phyloP scores from a whole-genome alignment of 768 basidiomycete species.

The Termitomyces sp. region DNA sequence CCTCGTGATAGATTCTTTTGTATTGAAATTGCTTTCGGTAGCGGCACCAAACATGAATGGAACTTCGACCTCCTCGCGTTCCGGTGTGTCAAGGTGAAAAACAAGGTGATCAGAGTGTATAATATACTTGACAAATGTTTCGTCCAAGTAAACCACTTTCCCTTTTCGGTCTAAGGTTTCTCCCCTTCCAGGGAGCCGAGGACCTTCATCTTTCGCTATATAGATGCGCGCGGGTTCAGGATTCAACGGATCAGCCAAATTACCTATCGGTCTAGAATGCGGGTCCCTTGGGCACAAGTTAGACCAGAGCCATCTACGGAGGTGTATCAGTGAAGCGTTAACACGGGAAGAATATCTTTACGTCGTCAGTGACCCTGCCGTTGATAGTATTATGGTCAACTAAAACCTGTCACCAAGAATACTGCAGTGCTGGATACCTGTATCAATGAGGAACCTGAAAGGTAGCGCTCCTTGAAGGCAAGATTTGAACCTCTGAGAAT shows the following conservation, averaged over 20 bases:
- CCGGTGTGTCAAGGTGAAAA: neutral
- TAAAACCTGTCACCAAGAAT: neutral
- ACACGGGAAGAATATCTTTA: neutral
- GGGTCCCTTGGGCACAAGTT: neutral
- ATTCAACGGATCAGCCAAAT: neutral
- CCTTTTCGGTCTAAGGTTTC: neutral
- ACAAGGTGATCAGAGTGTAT: neutral
- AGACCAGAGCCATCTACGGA: neutral
- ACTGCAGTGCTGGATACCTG: neutral
- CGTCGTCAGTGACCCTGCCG: neutral
- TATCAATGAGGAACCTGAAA: neutral
- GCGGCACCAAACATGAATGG: neutral
- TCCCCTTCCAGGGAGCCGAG: neutral
- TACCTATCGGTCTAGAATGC: neutral
- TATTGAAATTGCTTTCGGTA: neutral
- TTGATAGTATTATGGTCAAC: neutral
- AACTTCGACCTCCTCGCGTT: neutral
- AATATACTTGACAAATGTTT: neutral
- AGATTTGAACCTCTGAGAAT: neutral
- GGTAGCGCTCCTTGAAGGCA: neutral
- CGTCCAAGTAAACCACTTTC: neutral
- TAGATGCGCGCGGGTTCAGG: neutral
- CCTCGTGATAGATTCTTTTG: neutral
- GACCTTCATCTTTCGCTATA: neutral
- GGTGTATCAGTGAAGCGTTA: neutral